Evolutionary conservation across 2,329 filamentous ascomycete species (phyloP), one percentile per base, ranked within the genome.

Genomic region (Venturia aucupariae): DNA sequence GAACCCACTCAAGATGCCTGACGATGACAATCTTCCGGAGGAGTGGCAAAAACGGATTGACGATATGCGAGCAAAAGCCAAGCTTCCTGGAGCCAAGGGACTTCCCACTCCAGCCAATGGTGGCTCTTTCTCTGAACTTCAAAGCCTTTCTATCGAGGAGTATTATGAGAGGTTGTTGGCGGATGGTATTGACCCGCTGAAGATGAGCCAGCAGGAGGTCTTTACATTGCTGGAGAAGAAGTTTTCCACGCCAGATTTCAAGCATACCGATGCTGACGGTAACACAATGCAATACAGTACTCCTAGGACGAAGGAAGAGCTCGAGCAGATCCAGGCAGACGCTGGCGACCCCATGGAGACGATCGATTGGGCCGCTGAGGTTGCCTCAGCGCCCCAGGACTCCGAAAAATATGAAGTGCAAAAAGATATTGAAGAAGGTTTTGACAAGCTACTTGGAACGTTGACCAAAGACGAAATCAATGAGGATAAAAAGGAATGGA

Each of bases 101-200:
- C 38, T 46, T 61, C 51, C 51, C 51, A 57, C 30, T n/a, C 46
- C 46, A 27, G 22, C 22, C 46, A 57, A 35, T 57, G 48, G 48
- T 55, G 51, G 51, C 51, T 17, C 5, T 6, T n/a, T 35, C 17
- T 7, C 27, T 10, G 51, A 57, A 4, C 19, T 35, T 32, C 27
- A 19, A 22, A 35, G 15, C 17, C 51, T 57, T 10, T 11, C 27
- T 11, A 7, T 35, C 15, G 30, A 35, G 27, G 51, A 57, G 19
- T 57, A 35, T 13, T 57, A 57, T n/a, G 27, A 57, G 19, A 57
- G 27, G 51, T n/a, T 57, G 51, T 35, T 57, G 13, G 30, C 51
- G 4, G 51, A 57, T 32, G 51, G 51, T 7, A 60, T 60, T 27
- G 41, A 41, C 17, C 59, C 59, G 24, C 13, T 38, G 4, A 60